phyloP scores from a whole-genome alignment of 1,139 yeast genomes.

The Suhomyces atakaporum region DNA sequence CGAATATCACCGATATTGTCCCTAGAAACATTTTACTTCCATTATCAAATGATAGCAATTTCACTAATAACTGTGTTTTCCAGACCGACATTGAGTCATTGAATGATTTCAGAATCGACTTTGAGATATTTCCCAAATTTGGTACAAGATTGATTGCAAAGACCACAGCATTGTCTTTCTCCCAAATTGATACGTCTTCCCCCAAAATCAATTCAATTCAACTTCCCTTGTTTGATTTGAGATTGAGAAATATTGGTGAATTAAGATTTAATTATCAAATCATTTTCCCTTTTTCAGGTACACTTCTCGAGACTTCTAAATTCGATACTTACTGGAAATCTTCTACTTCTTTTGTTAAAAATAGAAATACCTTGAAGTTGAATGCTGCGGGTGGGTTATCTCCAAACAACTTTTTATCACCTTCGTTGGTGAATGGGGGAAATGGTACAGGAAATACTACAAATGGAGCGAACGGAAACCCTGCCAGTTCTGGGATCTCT shows the following conservation, averaged over 20 bases:
- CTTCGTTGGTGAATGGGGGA: slow-evolving; percentile 20
- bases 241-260: slow-evolving; percentile 82
- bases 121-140: slow-evolving; percentile 91
- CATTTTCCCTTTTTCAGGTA: slow-evolving; percentile 87
- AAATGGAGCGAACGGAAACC: slow-evolving; percentile 4
- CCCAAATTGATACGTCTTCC: slow-evolving; percentile 45
- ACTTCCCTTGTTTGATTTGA: slow-evolving; percentile 78
- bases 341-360: slow-evolving; percentile 52
- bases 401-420: slow-evolving; percentile 43
- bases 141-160: slow-evolving; percentile 93
- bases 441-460: slow-evolving; percentile 11
- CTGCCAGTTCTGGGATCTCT: slow-evolving; percentile 11
- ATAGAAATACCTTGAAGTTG: slow-evolving; percentile 30
- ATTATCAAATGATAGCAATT: slow-evolving; percentile 65
- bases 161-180: slow-evolving; percentile 71
- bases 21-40: slow-evolving; percentile 87
- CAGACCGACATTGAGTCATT: slow-evolving; percentile 78
- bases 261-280: slow-evolving; percentile 77
- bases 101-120: slow-evolving; percentile 71
- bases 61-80: slow-evolving; percentile 62
- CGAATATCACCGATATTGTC: slow-evolving; percentile 68
- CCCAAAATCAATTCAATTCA: slow-evolving; percentile 51
- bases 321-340: slow-evolving; percentile 98
- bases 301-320: slow-evolving; percentile 83
- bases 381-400: slow-evolving; percentile 47